Evolutionary conservation across 2,329 filamentous ascomycete species (phyloP).

Genomic region (Penicillium frequentans): DNA sequence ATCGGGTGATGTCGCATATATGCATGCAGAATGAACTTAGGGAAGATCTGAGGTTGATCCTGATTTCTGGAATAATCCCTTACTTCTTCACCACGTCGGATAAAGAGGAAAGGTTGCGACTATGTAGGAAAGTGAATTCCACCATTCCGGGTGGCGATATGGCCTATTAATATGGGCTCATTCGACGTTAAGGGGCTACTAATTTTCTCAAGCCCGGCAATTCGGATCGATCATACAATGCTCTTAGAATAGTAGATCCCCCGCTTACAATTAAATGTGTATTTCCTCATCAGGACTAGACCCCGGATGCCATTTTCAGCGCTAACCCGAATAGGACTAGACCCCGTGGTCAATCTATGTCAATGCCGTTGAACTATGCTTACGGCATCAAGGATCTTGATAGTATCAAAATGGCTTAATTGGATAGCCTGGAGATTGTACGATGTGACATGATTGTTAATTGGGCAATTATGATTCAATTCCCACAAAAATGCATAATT

Average conservation of each 20-base stretch:
- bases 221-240: neutral
- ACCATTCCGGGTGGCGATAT: neutral
- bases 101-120: neutral
- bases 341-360: neutral
- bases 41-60: neutral
- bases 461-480: neutral
- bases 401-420: neutral
- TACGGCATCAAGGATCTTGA: neutral
- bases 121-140: neutral
- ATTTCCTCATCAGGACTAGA: constrained; percentile 24
- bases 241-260: neutral
- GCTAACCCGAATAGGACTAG: constrained; percentile 3
- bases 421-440: neutral
- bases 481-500: neutral
- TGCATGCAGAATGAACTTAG: neutral
- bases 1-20: neutral
- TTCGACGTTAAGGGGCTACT: neutral
- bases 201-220: neutral
- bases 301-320: constrained; percentile 8
- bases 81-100: neutral
- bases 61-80: neutral
- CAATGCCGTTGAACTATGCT: neutral
- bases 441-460: neutral
- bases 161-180: neutral
- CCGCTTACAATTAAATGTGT: neutral